A percentile compares a stretch with the other conserved stretches of the same genome.
phyloP scores from a whole-genome alignment of 495 filamentous ascomycete species.

The Cladorrhinum samala region DNA sequence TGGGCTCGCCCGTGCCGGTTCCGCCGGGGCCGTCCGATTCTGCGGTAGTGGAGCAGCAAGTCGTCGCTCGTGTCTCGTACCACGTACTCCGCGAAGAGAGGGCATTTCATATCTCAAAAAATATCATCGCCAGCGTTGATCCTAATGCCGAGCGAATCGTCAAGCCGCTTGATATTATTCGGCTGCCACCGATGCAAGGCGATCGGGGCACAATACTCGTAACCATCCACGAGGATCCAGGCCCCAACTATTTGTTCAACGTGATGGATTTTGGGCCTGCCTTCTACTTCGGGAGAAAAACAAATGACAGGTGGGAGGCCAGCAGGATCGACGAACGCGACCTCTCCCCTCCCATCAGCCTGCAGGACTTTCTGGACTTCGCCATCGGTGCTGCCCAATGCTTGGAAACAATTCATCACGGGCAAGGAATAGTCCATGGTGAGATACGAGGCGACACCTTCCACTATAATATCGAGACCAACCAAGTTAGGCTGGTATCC shows the following conservation, averaged over 20 bases:
- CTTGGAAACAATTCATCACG: slow-evolving; percentile 79
- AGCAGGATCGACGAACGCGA: slow-evolving; percentile 28
- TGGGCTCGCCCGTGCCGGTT: slow-evolving; percentile 22
- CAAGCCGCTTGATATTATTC: slow-evolving; percentile 65
- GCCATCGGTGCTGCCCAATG: slow-evolving; percentile 81
- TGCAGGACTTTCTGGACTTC: slow-evolving; percentile 76
- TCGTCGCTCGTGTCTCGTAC: slow-evolving; percentile 72
- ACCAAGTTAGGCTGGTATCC: slow-evolving; percentile 69
- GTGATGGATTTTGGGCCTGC: slow-evolving; percentile 73
- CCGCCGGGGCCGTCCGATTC: slow-evolving; percentile 22
- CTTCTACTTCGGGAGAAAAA: slow-evolving; percentile 51
- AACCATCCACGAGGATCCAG: slow-evolving; percentile 72
- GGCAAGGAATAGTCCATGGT: slow-evolving; percentile 74
- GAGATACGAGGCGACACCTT: slow-evolving; percentile 86
- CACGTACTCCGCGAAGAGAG: slow-evolving; percentile 77
- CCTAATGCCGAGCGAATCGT: slow-evolving; percentile 68
- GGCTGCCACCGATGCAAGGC: slow-evolving; percentile 55
- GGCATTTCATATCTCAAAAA: slow-evolving; percentile 72
- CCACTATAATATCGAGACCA: slow-evolving; percentile 64
- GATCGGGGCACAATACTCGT: slow-evolving; percentile 62
- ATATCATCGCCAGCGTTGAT: slow-evolving; percentile 62
- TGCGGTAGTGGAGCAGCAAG: slow-evolving; percentile 40
- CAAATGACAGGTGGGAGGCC: slow-evolving; percentile 42
- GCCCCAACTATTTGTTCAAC: slow-evolving; percentile 62
- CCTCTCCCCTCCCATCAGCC: slow-evolving; percentile 55